Base-by-base conservation (phyloP, 2,329 filamentous ascomycete species). In the Neoarthrinium moseri region DNA sequence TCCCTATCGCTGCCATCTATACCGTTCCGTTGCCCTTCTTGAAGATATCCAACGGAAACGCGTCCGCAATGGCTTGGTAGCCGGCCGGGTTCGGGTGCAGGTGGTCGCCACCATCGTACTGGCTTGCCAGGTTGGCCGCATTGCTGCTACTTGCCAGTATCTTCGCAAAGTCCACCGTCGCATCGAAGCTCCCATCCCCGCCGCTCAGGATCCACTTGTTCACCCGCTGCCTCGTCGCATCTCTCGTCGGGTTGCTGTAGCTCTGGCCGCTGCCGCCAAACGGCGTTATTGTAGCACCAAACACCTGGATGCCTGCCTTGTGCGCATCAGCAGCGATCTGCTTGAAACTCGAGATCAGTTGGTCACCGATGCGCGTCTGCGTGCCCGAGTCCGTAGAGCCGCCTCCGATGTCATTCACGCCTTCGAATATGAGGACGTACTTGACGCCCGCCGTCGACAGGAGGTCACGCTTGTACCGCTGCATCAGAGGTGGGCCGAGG, bases 351-450 rank as follows among this genome's bases (percentile, higher is more conserved):
- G 68, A 67, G 27, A 80, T 76, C 3, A 87, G 64, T 3, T 64
- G 56, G 43, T 74, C 71, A 12, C 72, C 78, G 8, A 83, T 65
- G 4, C 61, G 56, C 3, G 62, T 61, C 55, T 85, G 82, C 1
- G 72, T 69, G 1, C 58, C 62, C 1, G 64, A 37, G 18, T 75
- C 74, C 0, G 73, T 55, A 2, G 65, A 64, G 1, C 71, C 75
- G 2, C 62, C 67, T 4, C 83, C 84, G 46, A 88, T 86, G 56
- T 87, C 84, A 56, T 87, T 86, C 22, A 87, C 81, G 17, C 84
- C 83, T 60, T 85, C 80, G 58, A 86, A 87, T 29, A 87, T 71
- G 66, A 87, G 74, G 18, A 77, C 77, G 56, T 83, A 86, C 53
- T 71, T 70, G 3, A 82, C 75, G 4, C 78, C 78, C 0, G 76